Base-by-base conservation (phyloP, 2,329 filamentous ascomycete genomes). In the Curvularia lunata region DNA sequence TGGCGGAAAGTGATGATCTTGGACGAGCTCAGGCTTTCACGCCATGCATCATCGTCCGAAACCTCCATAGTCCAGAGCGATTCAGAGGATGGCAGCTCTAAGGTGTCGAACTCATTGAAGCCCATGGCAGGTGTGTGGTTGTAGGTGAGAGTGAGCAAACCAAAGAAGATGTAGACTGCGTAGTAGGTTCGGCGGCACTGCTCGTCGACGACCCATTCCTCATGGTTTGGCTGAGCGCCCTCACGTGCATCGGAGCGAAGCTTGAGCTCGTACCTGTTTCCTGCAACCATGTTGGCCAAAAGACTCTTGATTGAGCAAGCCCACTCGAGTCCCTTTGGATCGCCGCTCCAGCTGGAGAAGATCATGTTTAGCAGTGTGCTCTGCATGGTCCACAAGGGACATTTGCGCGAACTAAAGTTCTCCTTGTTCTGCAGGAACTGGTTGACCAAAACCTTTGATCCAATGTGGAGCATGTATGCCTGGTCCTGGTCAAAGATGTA, bases 161-260 rank as follows among this genome's bases (percentile, higher is more conserved):
- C 95, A 73, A 98, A 98, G 85, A 98, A 98, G 78, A 98, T 97
- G 82, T 98, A 99, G 59, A 98, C 95, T 1, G 95, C 94, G 71
- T 96, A 99, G 80, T 98, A 99, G 1, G 95, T 98, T 60, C 95
- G 91, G 58, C 94, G 88, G 77, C 95, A 97, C 49, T 94, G 92
- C 79, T 99, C 95, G 72, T 99, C 95, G 71, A 96, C 92, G 43
- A 98, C 88, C 95, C 95, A 99, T 74, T 98, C 92, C 16, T 89
- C 85, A 56, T 93, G 91, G 38, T 86, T 91, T 1, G 94, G 92
- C 60, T 85, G 84, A 27, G 86, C 83, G 43, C 86, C 88, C 69
- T 91, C 89, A 55, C 95, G 91, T 61, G 90, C 92, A 73, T 98
- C 94, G 54, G 91, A 91, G 18, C 95, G 91, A 60, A 97, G 85